Conservation (phyloP, 2,329 filamentous ascomycete genomes). For the Epichloe brachyelytri region DNA sequence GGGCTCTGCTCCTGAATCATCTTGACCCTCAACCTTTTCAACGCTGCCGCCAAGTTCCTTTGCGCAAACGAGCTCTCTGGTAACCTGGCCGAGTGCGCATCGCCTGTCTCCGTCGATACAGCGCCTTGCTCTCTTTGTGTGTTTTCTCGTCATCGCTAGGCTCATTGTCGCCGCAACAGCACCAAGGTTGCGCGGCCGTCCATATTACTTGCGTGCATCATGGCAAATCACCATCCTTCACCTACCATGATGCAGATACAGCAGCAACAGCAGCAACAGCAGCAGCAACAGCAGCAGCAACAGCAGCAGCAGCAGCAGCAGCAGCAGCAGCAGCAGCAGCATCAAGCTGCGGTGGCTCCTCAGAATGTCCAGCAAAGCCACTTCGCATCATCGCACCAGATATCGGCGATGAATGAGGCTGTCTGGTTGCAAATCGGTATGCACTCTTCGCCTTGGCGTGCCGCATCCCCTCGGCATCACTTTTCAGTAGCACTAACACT, state of each 20-base stretch:
- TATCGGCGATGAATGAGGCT: conserved; percentile 68
- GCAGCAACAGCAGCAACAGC: conserved; percentile 31
- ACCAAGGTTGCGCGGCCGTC: not conserved
- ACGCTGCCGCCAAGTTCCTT: not conserved
- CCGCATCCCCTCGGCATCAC: not conserved
- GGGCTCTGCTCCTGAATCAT: conserved; percentile 1
- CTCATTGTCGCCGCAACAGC: not conserved
- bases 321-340: conserved; percentile 36
- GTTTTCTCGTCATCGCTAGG: not conserved
- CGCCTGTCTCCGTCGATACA: not conserved
- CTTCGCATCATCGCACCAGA: conserved; percentile 57
- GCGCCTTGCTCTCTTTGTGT: not conserved
- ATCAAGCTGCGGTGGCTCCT: conserved; percentile 47
- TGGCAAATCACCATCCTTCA: conserved; percentile 71
- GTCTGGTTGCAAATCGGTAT: conserved; percentile 90
- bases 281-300: conserved; percentile 43
- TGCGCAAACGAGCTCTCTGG: not conserved
- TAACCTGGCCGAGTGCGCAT: not conserved
- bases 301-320: conserved; percentile 28
- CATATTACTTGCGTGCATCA: conserved; percentile 21
- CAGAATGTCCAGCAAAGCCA: conserved; percentile 42
- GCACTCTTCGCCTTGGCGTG: conserved; percentile 15
- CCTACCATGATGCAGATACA: conserved; percentile 61
- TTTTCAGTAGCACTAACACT: not conserved
- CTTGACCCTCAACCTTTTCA: not conserved